Evolutionary conservation across 768 basidiomycete genomes (phyloP), one percentile per base, ranked within the genome.

Genomic region (Pulveroboletus sp.): DNA sequence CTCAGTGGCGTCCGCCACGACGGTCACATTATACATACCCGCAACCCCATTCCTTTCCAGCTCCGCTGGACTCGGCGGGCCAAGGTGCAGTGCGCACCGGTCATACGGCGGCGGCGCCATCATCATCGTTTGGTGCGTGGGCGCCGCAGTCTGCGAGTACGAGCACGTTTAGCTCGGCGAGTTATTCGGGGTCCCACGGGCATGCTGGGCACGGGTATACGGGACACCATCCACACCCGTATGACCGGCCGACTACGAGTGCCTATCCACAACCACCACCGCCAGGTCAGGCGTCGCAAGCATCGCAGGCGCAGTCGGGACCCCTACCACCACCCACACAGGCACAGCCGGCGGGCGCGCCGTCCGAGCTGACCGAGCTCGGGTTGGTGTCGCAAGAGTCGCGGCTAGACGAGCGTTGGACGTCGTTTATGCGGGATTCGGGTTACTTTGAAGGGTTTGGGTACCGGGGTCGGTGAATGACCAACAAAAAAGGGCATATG

Each of bases 301-400:
- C 48, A 13, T 23, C 37, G 16, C 47, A 45, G 3, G 35, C 44
- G 8, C 27, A 31, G 12, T n/a, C n/a, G n/a, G n/a, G n/a, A n/a
- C n/a, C n/a, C n/a, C n/a, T n/a, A n/a, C n/a, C n/a, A n/a, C 49
- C 50, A 3, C 52, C 60, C 1, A n/a, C n/a, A n/a, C n/a, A n/a
- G n/a, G n/a, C n/a, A n/a, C 40, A 44, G 17, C 51, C 50, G 6
- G 49, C 56, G 7, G 59, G 27, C 27, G 9, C 68, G 16, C 62
- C 68, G 23, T 58, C 73, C 16, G 80, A 82, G 44, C 66, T 86
- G 16, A 76, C 80, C 0, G 75, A 80, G 46, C 72, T 87, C 4
- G 85, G 85, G 7, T 67, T 87, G 21, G 80, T 81, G 5, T 69
- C 82, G 10, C 69, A 78, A 20, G 76, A 76, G 50, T 78, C 79